phyloP scores from a whole-genome alignment of 2,329 filamentous ascomycete genomes.

The Ophiostoma novo-ulmi region DNA sequence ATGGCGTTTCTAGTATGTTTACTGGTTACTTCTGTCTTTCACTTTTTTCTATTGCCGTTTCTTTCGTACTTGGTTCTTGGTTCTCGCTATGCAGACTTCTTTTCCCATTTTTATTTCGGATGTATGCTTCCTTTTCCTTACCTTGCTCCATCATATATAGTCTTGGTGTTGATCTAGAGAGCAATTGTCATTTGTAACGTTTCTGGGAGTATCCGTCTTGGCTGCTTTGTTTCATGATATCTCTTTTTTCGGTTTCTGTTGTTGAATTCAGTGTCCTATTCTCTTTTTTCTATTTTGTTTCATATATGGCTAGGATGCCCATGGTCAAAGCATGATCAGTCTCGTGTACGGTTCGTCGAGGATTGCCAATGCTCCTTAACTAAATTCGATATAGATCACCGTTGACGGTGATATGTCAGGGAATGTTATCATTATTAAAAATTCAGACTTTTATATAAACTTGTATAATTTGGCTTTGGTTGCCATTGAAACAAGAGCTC shows the following conservation, averaged over 20 bases:
- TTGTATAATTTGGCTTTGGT: background rate
- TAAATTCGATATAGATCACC: background rate
- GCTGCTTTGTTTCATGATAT: background rate
- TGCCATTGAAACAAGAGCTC: background rate
- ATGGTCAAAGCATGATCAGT: background rate
- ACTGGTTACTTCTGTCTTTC: background rate
- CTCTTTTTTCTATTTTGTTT: background rate
- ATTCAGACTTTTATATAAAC: background rate
- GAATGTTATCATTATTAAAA: background rate
- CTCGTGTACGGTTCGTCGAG: background rate
- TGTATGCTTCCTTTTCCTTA: background rate
- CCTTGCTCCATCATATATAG: background rate
- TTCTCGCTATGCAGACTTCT: background rate
- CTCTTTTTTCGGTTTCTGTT: background rate
- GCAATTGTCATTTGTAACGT: background rate
- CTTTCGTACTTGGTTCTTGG: background rate
- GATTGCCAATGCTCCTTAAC: background rate
- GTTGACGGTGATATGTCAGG: background rate
- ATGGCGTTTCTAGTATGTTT: too few relatives aligned
- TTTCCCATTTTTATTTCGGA: background rate
- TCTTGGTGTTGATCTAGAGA: background rate
- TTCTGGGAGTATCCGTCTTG: background rate
- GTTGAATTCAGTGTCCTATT: background rate
- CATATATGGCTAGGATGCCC: background rate
- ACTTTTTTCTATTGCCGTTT: background rate